These are phyloP conservation scores for Coniophora puteana DNA, from an alignment of 1,284 basidiomycete genomes.

Conservation along the genomic window DNA sequence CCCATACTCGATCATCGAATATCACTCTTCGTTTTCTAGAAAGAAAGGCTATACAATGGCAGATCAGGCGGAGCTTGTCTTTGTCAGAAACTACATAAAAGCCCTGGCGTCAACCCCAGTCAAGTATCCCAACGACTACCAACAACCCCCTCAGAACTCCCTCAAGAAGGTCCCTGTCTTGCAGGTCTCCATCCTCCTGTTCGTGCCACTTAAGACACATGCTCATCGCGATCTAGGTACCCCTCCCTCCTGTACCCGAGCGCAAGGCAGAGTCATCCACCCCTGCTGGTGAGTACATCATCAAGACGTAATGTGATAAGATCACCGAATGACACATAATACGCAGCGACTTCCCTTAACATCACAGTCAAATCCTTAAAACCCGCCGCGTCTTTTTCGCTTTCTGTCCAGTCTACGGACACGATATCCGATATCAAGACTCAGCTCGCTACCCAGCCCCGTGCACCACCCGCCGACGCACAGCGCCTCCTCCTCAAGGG, in stretches of 20 bases:
- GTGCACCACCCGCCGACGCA: conserved; percentile 66
- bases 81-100: conserved; percentile 71
- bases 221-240: conserved; percentile 37
- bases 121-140: conserved; percentile 71
- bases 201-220: conserved; percentile 5
- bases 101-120: conserved; percentile 68
- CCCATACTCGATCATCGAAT: background rate
- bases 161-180: conserved; percentile 74
- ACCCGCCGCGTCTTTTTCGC: conserved; percentile 71
- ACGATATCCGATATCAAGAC: conserved; percentile 77
- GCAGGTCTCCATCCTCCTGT: conserved; percentile 43
- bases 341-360: conserved; percentile 52
- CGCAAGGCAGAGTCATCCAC: conserved; percentile 34
- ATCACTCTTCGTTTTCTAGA: conserved; percentile 4
- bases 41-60: conserved; percentile 35
- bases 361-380: conserved; percentile 88
- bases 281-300: conserved; percentile 30
- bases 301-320: conserved; percentile 5
- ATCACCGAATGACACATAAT: conserved; percentile 14
- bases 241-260: conserved; percentile 55
- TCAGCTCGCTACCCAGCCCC: conserved; percentile 58
- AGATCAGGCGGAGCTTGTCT: conserved; percentile 67
- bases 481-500: conserved; percentile 89
- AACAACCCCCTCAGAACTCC: conserved; percentile 67
- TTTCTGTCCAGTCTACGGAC: conserved; percentile 73